These are phyloP conservation scores for Gigaspora rosea DNA, from an alignment of 192 early-diverging fungal genomes.

Conservation along the genomic window DNA sequence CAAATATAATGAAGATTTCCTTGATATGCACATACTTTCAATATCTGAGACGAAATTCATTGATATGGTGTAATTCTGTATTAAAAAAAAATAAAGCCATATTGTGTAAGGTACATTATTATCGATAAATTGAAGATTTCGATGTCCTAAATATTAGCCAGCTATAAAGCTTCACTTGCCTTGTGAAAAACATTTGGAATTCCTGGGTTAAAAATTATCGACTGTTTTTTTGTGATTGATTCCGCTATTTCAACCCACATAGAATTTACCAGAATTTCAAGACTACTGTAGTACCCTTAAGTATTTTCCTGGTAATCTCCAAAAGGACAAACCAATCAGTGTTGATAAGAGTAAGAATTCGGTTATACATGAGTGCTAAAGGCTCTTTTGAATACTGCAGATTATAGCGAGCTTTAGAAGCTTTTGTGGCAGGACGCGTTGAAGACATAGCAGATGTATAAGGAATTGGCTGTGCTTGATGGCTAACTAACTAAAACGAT, in stretches of 20 bases:
- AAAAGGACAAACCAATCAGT: conserved; percentile 53
- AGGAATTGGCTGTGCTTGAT: conserved; percentile 27
- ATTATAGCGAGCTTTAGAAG: background rate
- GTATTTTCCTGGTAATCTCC: conserved; percentile 54
- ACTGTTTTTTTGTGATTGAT: conserved; percentile 48
- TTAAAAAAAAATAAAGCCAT: too few relatives aligned
- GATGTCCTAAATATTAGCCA: background rate
- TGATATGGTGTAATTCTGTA: conserved; percentile 58
- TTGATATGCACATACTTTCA: conserved; percentile 48
- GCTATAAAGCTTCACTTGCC: conserved; percentile 39
- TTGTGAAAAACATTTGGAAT: conserved; percentile 71
- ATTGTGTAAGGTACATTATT: too few relatives aligned
- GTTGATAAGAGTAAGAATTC: conserved; percentile 55
- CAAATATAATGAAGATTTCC: conserved; percentile 50
- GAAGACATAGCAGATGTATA: background rate
- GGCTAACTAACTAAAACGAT: background rate
- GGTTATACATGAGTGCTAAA: conserved; percentile 57
- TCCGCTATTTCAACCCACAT: conserved; percentile 59
- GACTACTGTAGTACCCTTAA: conserved; percentile 65
- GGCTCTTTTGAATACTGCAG: conserved; percentile 32
- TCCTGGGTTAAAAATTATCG: conserved; percentile 61
- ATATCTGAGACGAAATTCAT: conserved; percentile 55
- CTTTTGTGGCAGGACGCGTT: conserved; percentile 11
- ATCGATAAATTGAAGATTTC: too few relatives aligned
- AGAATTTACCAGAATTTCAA: conserved; percentile 63